Conservation (phyloP, 768 basidiomycete species). For the Cyclocybe aegerita region DNA sequence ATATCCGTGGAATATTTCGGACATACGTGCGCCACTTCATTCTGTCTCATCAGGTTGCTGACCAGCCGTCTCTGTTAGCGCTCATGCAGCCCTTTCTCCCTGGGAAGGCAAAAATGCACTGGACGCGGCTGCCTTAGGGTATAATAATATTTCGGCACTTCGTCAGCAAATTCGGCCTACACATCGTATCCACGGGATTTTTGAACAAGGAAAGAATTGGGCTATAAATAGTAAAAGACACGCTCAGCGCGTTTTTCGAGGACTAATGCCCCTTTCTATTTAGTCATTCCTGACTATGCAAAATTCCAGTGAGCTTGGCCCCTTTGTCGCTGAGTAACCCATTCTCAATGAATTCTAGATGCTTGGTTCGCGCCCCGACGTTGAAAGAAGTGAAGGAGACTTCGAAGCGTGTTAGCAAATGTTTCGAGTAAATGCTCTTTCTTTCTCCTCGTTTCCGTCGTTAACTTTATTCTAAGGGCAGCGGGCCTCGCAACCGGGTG, state of each 20-base stretch:
- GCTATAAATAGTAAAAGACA: constrained; percentile 59
- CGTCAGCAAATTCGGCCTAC: constrained; percentile 82
- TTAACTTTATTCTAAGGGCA: constrained; percentile 39
- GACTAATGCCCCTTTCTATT: neutral
- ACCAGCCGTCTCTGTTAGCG: constrained; percentile 37
- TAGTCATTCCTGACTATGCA: constrained; percentile 84
- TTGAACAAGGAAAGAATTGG: constrained; percentile 70
- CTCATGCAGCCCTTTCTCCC: constrained; percentile 76
- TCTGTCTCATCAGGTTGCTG: neutral
- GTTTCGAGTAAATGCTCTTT: constrained; percentile 58
- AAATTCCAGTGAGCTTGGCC: constrained; percentile 55
- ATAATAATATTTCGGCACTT: constrained; percentile 74
- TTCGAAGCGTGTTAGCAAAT: constrained; percentile 60
- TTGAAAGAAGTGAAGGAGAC: constrained; percentile 59
- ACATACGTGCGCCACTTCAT: constrained; percentile 54
- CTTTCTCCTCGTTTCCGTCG: neutral
- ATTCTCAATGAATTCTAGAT: constrained; percentile 34
- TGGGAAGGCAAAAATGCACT: constrained; percentile 86
- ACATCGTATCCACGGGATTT: constrained; percentile 78
- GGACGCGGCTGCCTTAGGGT: constrained; percentile 86
- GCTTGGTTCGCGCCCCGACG: constrained; percentile 72
- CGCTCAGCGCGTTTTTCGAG: neutral
- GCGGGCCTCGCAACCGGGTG: constrained; percentile 70
- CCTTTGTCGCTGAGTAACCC: neutral
- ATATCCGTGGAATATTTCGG: constrained; percentile 67